Evolutionary conservation across 1,284 basidiomycete genomes (phyloP).

Genomic region (Phellopilus nigrolimitatus): DNA sequence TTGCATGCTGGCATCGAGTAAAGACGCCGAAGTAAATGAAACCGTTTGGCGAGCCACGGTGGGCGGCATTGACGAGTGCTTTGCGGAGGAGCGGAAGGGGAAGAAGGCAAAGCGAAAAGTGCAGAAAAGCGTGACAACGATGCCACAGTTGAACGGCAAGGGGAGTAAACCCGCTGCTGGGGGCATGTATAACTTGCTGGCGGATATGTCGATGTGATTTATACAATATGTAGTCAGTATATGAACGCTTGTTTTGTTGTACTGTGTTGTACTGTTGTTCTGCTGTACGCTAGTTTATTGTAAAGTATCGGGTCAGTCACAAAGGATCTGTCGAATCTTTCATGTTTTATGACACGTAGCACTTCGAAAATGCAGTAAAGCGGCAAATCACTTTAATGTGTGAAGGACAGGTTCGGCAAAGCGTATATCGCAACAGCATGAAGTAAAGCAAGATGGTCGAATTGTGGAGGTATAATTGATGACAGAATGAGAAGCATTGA

Average conservation of each 20-base stretch:
- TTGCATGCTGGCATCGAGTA: conserved; percentile 34
- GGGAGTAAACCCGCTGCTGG: not conserved
- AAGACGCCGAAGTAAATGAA: conserved; percentile 25
- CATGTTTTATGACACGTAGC: no score
- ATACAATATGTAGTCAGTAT: not conserved
- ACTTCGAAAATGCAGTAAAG: no score
- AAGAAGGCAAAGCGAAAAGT: conserved; percentile 22
- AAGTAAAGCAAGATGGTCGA: no score
- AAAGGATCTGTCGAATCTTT: no score
- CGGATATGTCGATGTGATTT: conserved; percentile 11
- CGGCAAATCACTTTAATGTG: no score
- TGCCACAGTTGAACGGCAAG: not conserved
- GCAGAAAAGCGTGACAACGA: not conserved
- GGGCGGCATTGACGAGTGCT: conserved; percentile 45
- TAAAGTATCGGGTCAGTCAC: no score
- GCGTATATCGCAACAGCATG: no score
- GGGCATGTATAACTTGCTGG: conserved; percentile 13
- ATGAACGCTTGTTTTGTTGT: not conserved
- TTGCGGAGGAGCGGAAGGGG: conserved; percentile 37
- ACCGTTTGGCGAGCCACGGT: conserved; percentile 45
- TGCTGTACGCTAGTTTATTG: no score
- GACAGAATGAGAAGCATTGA: no score
- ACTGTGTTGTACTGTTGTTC: no score
- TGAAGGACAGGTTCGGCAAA: no score
- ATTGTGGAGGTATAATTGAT: no score